These are phyloP conservation scores for Flaveria floridana DNA, from an alignment of 140 eudicot genomes.

Conservation along the genomic window DNA sequence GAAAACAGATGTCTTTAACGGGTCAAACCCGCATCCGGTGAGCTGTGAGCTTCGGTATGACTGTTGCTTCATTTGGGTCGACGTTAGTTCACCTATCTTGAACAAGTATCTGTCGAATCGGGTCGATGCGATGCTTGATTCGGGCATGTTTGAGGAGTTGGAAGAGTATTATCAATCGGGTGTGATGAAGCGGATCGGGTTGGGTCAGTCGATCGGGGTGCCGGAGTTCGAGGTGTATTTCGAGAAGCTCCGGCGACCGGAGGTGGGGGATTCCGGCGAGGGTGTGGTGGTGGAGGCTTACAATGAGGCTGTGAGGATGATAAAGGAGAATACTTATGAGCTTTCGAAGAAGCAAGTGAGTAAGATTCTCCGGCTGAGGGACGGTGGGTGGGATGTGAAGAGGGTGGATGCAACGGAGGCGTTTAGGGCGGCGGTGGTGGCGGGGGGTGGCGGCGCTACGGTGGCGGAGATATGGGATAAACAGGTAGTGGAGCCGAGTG, in stretches of 20 bases:
- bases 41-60: constrained; percentile 48
- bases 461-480: constrained; percentile 67
- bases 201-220: constrained; percentile 71
- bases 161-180: constrained; percentile 38
- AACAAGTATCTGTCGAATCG: constrained; percentile 54
- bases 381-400: constrained; percentile 70
- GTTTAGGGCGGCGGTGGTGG: constrained; percentile 50
- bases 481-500: constrained; percentile 74
- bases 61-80: constrained; percentile 78
- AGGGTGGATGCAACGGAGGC: constrained; percentile 79
- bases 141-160: constrained; percentile 79
- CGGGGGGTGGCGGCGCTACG: constrained; percentile 26
- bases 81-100: constrained; percentile 55
- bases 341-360: constrained; percentile 68
- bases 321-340: constrained; percentile 79
- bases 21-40: constrained; percentile 31
- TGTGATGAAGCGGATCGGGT: constrained; percentile 37
- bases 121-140: constrained; percentile 79
- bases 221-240: constrained; percentile 76
- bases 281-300: constrained; percentile 20
- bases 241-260: background rate
- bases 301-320: constrained; percentile 62
- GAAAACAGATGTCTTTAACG: constrained; percentile 40
- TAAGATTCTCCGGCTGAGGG: constrained; percentile 77
- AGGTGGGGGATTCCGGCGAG: constrained; percentile 19